Evolutionary conservation across 2,329 filamentous ascomycete genomes (phyloP).

Genomic region (Venturia effusa): DNA sequence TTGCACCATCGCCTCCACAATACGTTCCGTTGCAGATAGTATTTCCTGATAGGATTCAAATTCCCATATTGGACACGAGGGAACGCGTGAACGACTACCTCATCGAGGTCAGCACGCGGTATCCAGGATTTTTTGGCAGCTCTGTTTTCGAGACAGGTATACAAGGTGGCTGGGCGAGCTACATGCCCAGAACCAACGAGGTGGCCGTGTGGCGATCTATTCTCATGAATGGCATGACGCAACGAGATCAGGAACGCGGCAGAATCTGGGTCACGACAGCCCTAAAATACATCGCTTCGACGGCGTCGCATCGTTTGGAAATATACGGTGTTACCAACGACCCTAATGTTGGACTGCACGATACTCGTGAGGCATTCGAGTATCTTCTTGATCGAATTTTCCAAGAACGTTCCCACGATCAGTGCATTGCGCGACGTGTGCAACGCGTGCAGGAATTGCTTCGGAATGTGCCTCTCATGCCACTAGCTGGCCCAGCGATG

Average conservation of each 20-base stretch:
- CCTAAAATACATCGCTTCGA: not conserved
- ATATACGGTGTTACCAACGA: not conserved
- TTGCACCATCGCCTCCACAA: not conserved
- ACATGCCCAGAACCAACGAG: not conserved
- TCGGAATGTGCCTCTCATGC: not conserved
- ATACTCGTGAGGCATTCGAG: not conserved
- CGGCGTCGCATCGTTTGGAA: not conserved
- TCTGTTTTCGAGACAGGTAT: too few relatives aligned
- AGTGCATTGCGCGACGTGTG: not conserved
- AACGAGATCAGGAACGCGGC: not conserved
- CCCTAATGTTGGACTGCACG: not conserved
- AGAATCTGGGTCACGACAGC: not conserved
- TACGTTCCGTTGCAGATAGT: not conserved
- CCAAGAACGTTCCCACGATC: not conserved
- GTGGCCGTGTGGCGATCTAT: not conserved
- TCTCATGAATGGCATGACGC: not conserved
- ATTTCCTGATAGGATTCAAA: not conserved
- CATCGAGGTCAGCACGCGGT: not conserved
- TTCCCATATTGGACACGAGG: not conserved
- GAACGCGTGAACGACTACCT: not conserved
- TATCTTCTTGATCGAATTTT: not conserved
- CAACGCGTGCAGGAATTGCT: not conserved
- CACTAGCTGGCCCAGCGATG: not conserved
- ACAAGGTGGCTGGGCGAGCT: not conserved
- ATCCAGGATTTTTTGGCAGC: not conserved